Base-by-base conservation (phyloP, 331 rosid genomes). In the Saraca asoca region DNA sequence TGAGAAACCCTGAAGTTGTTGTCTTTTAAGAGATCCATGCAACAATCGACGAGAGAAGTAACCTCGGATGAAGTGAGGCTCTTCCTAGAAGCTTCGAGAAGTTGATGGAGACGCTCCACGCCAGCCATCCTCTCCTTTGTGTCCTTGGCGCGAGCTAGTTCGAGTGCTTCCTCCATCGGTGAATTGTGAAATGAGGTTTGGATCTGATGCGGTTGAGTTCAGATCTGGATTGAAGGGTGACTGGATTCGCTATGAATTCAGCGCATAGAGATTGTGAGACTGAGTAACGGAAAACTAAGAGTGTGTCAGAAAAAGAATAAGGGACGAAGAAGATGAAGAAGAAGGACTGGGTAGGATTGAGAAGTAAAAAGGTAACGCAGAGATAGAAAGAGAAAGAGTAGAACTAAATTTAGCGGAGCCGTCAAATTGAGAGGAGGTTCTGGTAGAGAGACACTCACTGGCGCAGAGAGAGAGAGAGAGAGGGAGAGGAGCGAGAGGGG, bases 51-150 rank as follows among this genome's bases (percentile, higher is more conserved):
- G 24, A 94, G 88, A 2, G 91, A 77, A 5, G 99, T 86, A 5
- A 86, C 89, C 56, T 94, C 99, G 11, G 95, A 68, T 16, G 95
- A 79, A 46, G 76, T 75, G 58, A 94, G 87, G 68, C 87, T 81
- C 89, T 83, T 94, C 56, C 93, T 80, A 0, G 97, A 90, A 76
- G 95, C 85, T 81, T 94, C 99, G 4, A 94, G 86, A 55, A 90
- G 85, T 68, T 91, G 89, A 62, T 90, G 88, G 57, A 94, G 95
- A 6, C 95, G 94, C 81, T 94, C 99, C 20, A 94, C 99, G 1
- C 99, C 99, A 1, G 99, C 97, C 99, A 94, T 90, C 59, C 99
- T 86, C 83, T 88, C 93, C 83, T 94, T 94, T 5, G 97, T 88
- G 70, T 94, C 99, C 80, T 94, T 94, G 59, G 99, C 95, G 31